These are phyloP conservation scores for Globisporangium alternatum DNA, from an alignment of 352 stramenopile species.

Conservation along the genomic window DNA sequence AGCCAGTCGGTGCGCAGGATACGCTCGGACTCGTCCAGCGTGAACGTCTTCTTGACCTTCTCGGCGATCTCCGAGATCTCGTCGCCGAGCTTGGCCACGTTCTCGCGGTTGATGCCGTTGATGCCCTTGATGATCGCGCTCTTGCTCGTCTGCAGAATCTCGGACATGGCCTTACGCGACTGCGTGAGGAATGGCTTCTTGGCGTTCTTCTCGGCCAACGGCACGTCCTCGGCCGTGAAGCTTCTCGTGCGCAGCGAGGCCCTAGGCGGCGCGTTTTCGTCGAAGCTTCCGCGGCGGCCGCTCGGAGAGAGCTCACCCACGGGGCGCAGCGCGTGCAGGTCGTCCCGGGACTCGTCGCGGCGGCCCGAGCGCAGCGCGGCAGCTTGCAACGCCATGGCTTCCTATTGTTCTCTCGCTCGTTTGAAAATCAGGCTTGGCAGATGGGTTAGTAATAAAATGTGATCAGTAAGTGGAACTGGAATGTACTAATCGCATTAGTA, in stretches of 20 bases:
- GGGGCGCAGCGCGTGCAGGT: conserved; percentile 38
- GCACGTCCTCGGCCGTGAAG: conserved; percentile 80
- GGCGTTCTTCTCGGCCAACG: conserved; percentile 19
- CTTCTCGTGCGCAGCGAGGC: conserved; percentile 37
- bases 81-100: conserved; percentile 36
- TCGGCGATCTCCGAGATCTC: conserved; percentile 52
- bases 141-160: conserved; percentile 57
- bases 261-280: conserved; percentile 11
- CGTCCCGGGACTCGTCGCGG: conserved; percentile 41
- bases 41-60: conserved; percentile 69
- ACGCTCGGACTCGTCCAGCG: conserved; percentile 67
- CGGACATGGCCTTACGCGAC: conserved; percentile 18
- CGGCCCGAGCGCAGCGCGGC: background rate
- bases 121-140: conserved; percentile 58
- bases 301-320: conserved; percentile 48
- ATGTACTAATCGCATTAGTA: no score
- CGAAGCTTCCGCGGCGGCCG: conserved; percentile 17
- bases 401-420: conserved; percentile 5
- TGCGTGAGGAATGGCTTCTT: conserved; percentile 47
- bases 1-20: conserved; percentile 70
- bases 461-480: no score
- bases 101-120: conserved; percentile 54
- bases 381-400: conserved; percentile 10
- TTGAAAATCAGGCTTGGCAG: background rate
- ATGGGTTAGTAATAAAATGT: background rate